phyloP scores from a whole-genome alignment of 176 grass and related monocot genomes.

The Musa itinerans region DNA sequence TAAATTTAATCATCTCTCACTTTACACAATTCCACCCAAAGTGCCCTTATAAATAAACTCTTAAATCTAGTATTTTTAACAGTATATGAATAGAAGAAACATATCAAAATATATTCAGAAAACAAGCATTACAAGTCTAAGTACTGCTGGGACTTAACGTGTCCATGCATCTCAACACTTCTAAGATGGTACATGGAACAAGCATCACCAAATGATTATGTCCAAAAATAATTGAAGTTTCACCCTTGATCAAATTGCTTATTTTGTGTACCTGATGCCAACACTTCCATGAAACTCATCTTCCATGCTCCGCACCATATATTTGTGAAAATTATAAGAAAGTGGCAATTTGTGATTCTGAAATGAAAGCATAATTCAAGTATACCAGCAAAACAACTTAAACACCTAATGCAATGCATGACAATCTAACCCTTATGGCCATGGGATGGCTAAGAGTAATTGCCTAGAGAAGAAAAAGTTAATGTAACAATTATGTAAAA shows the following conservation, averaged over 20 bases:
- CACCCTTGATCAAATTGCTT: background rate
- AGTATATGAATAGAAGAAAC: background rate
- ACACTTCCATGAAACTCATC: conserved; percentile 84
- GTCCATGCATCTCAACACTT: background rate
- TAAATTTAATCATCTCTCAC: too few species aligned
- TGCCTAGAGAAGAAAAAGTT: background rate
- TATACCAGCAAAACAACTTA: background rate
- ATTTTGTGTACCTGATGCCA: conserved; percentile 63
- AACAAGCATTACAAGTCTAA: background rate
- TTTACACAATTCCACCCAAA: too few species aligned
- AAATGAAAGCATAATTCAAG: conserved; percentile 11
- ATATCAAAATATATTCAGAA: background rate
- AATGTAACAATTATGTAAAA: conserved; percentile 3
- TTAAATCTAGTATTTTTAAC: background rate
- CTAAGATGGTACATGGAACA: background rate
- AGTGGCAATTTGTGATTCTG: conserved; percentile 76
- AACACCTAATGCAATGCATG: background rate
- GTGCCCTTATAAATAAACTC: too few species aligned
- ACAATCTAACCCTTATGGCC: background rate
- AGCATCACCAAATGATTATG: background rate
- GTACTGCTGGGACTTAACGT: background rate
- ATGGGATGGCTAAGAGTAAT: background rate
- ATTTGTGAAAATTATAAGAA: conserved; percentile 98
- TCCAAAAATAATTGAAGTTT: background rate
- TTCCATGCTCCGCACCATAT: conserved; percentile 97